Conservation (phyloP, 2,329 filamentous ascomycete species). For the Diaporthe ilicicola region DNA sequence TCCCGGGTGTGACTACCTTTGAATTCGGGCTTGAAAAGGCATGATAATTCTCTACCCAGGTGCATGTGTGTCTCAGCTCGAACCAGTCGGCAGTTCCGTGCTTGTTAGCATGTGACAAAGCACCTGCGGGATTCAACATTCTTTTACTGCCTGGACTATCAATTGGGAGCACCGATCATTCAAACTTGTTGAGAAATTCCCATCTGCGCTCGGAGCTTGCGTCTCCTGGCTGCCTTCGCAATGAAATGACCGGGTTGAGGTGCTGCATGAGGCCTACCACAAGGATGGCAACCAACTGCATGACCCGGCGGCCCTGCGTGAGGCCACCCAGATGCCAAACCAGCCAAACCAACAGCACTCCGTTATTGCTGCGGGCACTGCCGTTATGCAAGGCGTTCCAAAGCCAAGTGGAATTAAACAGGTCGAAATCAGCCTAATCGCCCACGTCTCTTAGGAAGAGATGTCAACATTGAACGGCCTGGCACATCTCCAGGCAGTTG, state of each 20-base stretch:
- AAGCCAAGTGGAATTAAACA: background rate
- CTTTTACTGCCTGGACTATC: background rate
- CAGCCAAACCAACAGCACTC: background rate
- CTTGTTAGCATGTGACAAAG: too few species aligned
- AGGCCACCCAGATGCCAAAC: background rate
- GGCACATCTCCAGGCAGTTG: background rate
- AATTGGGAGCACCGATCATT: background rate
- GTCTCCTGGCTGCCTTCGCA: background rate
- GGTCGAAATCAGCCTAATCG: background rate
- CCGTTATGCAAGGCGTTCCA: background rate
- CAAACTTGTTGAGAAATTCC: background rate
- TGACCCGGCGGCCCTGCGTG: background rate
- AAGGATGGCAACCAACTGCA: background rate
- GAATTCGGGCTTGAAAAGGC: too few species aligned
- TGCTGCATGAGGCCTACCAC: constrained; percentile 17
- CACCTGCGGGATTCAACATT: too few species aligned
- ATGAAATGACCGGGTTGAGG: background rate
- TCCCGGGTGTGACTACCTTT: too few species aligned
- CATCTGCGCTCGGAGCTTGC: too few species aligned
- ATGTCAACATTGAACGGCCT: background rate
- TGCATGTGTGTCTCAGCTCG: too few species aligned
- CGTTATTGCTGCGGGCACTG: background rate
- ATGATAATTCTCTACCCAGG: too few species aligned
- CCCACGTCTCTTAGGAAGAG: background rate
- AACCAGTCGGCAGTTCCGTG: too few species aligned